Percentiles rank a stretch among this genome's conserved stretches.
Evolutionary conservation across 148 eudicot species (phyloP).

Genomic region (Rhododendron ferrugineum): DNA sequence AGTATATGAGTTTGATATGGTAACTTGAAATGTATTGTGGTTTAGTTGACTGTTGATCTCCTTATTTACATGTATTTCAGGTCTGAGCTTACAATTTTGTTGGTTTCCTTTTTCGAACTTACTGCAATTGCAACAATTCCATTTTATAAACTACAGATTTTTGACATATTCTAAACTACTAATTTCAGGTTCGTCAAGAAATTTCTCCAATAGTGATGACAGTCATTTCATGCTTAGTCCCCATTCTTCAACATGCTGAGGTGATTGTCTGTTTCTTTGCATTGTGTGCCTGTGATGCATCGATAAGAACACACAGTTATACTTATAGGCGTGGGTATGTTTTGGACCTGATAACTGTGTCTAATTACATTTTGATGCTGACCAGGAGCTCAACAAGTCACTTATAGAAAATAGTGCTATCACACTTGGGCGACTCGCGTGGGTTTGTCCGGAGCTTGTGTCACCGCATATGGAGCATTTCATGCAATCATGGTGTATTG

Average conservation of each 20-base stretch:
- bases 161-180: slow-evolving; percentile 6
- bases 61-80: neutral
- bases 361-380: slow-evolving; percentile 14
- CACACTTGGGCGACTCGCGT: slow-evolving; percentile 91
- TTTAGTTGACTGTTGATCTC: neutral
- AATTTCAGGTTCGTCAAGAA: slow-evolving; percentile 74
- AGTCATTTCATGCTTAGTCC: slow-evolving; percentile 75
- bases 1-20: neutral
- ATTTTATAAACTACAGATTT: neutral
- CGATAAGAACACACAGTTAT: neutral
- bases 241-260: slow-evolving; percentile 89
- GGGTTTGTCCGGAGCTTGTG: slow-evolving; percentile 95
- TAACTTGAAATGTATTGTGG: neutral
- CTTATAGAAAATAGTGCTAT: slow-evolving; percentile 89
- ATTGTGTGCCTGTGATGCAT: neutral
- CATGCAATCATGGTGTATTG: slow-evolving; percentile 88
- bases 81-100: neutral
- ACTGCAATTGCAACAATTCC: neutral
- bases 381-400: slow-evolving; percentile 89
- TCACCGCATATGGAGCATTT: slow-evolving; percentile 97
- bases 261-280: slow-evolving; percentile 27
- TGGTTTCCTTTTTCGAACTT: neutral
- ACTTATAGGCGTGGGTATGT: neutral
- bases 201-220: slow-evolving; percentile 76
- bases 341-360: neutral